Conservation (phyloP, 352 stramenopile genomes). For the Globisporangium yorkense region DNA sequence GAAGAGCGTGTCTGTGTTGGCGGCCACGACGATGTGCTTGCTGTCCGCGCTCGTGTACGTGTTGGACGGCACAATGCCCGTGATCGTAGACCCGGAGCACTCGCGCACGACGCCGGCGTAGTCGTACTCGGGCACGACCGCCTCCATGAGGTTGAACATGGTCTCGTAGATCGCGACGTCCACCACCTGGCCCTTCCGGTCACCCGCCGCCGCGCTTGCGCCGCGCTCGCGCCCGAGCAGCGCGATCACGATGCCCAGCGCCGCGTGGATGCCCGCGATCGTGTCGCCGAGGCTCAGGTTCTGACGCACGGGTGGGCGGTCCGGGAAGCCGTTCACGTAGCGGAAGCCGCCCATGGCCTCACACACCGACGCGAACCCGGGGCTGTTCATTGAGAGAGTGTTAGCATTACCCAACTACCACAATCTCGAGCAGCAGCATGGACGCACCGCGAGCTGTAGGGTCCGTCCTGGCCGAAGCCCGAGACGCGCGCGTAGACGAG, state of each 20-base stretch:
- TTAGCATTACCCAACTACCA: background rate
- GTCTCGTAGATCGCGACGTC: conserved; percentile 86
- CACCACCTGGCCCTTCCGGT: conserved; percentile 62
- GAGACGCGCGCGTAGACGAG: conserved; percentile 84
- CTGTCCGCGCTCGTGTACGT: conserved; percentile 79
- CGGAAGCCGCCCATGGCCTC: conserved; percentile 84
- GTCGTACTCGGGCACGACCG: conserved; percentile 79
- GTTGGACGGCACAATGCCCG: conserved; percentile 83
- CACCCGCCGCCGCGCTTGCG: background rate
- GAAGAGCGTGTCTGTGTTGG: conserved; percentile 83
- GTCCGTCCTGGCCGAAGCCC: conserved; percentile 78
- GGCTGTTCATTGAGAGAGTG: conserved; percentile 15
- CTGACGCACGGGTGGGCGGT: conserved; percentile 67
- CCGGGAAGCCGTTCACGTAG: conserved; percentile 84
- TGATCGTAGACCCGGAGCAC: conserved; percentile 84
- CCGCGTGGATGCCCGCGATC: conserved; percentile 76
- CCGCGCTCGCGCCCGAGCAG: conserved; percentile 63
- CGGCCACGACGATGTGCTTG: conserved; percentile 83
- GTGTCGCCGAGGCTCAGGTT: conserved; percentile 85
- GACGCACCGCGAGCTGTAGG: conserved; percentile 53
- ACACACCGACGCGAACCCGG: conserved; percentile 82
- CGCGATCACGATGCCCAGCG: conserved; percentile 76
- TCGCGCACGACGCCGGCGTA: conserved; percentile 73
- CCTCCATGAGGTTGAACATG: conserved; percentile 86
- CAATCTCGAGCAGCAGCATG: background rate